A percentile compares a stretch with the other conserved stretches of the same genome.
Conservation (phyloP, 305 asterid species). For the Stenogyne calaminthoides region DNA sequence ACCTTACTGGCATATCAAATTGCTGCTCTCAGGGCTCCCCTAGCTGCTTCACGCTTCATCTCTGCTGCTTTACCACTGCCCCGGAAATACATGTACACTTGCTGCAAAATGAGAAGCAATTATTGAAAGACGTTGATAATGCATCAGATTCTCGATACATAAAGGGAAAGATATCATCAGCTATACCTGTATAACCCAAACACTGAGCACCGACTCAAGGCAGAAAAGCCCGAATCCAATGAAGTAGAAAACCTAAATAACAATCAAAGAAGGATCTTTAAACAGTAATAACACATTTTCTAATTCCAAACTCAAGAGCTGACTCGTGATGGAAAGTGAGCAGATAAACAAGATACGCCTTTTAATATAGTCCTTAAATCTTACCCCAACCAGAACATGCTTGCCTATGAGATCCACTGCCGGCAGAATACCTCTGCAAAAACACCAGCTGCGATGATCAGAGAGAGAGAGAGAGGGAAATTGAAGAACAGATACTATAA, state of each 20-base stretch:
- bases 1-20: conserved; percentile 33
- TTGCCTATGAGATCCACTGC: conserved; percentile 87
- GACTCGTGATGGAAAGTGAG: background rate
- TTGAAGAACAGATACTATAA: background rate
- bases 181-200: conserved; percentile 95
- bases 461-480: conserved; percentile 14
- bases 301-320: background rate
- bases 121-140: no score
- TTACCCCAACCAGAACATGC: conserved; percentile 83
- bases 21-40: conserved; percentile 82
- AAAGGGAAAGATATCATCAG: background rate
- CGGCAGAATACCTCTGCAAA: conserved; percentile 93
- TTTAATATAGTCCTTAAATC: conserved; percentile 20
- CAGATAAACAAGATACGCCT: background rate
- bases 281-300: background rate
- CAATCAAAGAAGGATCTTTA: conserved; percentile 16
- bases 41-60: conserved; percentile 87
- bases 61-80: conserved; percentile 98
- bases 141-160: background rate
- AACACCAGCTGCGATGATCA: conserved; percentile 29
- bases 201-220: conserved; percentile 80
- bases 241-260: conserved; percentile 80
- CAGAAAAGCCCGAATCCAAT: conserved; percentile 93
- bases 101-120: conserved; percentile 49
- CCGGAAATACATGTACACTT: conserved; percentile 90